Evolutionary conservation across 805 yeast genomes (phyloP), one percentile per base, ranked within the genome.

Genomic region (Lachancea fermentati): DNA sequence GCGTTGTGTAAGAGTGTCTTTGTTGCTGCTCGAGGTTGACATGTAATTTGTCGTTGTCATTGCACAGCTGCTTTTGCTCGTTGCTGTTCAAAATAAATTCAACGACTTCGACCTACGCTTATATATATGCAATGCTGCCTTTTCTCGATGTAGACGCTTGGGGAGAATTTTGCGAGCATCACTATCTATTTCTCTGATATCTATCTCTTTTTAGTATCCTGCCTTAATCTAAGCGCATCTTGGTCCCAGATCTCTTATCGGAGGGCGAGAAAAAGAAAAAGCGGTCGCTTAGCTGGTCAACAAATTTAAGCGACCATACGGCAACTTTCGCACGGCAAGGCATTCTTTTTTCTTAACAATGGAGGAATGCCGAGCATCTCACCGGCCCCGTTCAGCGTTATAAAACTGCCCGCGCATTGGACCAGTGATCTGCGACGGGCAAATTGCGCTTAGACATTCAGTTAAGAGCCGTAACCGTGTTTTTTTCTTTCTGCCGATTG

Each of bases 11-110:
- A 35, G 22, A 11, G 35, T 31, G 18, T 35, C 37, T 30, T 34
- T 40, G 9, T 32, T 17, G 18, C 43, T 40, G 26, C 43, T 40
- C 4, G 39, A 34, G 15, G 43, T 30, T 6, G 39, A 34, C 39
- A 40, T 40, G 32, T 25, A 17, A 18, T 19, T 28, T 15, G 19
- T 32, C 4, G 32, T 8, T 16, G n/a, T 29, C n/a, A 22, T 11
- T 11, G 11, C 26, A 22, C 26, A n/a, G n/a, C n/a, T n/a, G n/a
- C n/a, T n/a, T n/a, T n/a, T n/a, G n/a, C 15, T 31, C 34, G 5
- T 13, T 22, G 14, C 34, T 15, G 14, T 13, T n/a, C 32, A 30
- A n/a, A 25, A 8, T 25, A 5, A 29, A 13, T 6, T 11, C 9
- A 13, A 29, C 14, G 31, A 16, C 12, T 6, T 6, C 16, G 26